These are phyloP conservation scores for Fraxinus baroniana DNA, from an alignment of 305 asterid species.

Conservation along the genomic window DNA sequence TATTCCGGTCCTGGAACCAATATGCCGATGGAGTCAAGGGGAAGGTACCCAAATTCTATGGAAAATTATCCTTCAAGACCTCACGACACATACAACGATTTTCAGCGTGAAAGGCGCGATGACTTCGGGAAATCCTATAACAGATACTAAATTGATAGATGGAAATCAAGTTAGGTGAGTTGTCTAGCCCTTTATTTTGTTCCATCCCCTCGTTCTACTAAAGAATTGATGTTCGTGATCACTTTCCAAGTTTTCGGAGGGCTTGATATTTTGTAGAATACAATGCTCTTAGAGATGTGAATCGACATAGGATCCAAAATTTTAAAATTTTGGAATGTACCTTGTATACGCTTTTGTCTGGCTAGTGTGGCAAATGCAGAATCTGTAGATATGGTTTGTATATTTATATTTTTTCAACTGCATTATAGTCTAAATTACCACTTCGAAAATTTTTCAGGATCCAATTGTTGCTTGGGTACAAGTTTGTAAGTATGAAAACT, in stretches of 20 bases:
- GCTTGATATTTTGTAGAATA: slow-evolving; percentile 19
- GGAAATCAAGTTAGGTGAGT: slow-evolving; percentile 63
- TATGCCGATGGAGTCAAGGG: slow-evolving; percentile 55
- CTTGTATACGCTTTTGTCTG: slow-evolving; percentile 14
- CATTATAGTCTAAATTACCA: slow-evolving; percentile 39
- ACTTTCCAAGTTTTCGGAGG: slow-evolving; percentile 14
- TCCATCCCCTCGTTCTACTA: not conserved
- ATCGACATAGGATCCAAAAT: slow-evolving; percentile 14
- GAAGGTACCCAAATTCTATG: slow-evolving; percentile 56
- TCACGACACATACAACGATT: slow-evolving; percentile 51
- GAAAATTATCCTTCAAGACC: slow-evolving; percentile 69
- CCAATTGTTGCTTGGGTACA: slow-evolving; percentile 40
- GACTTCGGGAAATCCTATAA: slow-evolving; percentile 66
- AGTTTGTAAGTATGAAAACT: slow-evolving; percentile 40
- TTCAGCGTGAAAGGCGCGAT: slow-evolving; percentile 71
- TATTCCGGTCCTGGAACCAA: slow-evolving; percentile 45
- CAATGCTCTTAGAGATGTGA: slow-evolving; percentile 18
- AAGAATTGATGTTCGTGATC: not conserved
- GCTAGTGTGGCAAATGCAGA: slow-evolving; percentile 28
- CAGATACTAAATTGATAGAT: slow-evolving; percentile 53
- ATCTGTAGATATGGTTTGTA: slow-evolving; percentile 27
- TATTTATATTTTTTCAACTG: slow-evolving; percentile 25
- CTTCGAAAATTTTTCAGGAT: slow-evolving; percentile 59
- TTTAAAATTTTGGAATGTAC: slow-evolving; percentile 15
- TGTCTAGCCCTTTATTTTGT: slow-evolving; percentile 29